Conservation (phyloP, 768 basidiomycete genomes). For the Trametes villosa region DNA sequence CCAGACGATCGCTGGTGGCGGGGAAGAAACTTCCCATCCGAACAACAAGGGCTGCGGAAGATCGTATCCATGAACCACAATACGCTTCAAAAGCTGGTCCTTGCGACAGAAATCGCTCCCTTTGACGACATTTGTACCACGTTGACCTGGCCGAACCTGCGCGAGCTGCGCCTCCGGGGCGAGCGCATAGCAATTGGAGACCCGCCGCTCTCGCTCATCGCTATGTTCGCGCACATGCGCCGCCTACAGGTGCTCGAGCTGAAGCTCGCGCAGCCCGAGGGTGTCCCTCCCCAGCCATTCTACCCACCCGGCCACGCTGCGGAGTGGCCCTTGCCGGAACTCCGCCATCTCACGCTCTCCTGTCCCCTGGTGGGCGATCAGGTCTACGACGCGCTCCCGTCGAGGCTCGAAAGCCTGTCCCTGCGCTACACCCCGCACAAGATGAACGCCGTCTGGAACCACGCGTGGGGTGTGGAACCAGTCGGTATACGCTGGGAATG, state of each 20-base stretch:
- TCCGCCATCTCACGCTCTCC: neutral
- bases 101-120: neutral
- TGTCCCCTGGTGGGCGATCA: neutral
- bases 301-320: neutral
- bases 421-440: slow-evolving; percentile 4
- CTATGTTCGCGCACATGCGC: neutral
- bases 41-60: neutral
- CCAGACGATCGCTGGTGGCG: neutral
- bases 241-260: neutral
- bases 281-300: neutral
- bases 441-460: neutral
- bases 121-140: neutral
- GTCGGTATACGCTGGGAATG: neutral
- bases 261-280: neutral
- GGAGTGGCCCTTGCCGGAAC: neutral
- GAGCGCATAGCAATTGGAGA: neutral
- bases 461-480: neutral
- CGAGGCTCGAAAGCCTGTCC: neutral
- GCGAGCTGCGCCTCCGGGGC: neutral
- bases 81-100: neutral
- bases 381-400: neutral
- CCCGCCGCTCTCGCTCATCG: neutral
- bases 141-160: neutral
- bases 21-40: neutral
- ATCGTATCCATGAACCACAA: neutral